Evolutionary conservation across 2,329 filamentous ascomycete species (phyloP), one percentile per base, ranked within the genome.

Genomic region (Alternaria sp.): DNA sequence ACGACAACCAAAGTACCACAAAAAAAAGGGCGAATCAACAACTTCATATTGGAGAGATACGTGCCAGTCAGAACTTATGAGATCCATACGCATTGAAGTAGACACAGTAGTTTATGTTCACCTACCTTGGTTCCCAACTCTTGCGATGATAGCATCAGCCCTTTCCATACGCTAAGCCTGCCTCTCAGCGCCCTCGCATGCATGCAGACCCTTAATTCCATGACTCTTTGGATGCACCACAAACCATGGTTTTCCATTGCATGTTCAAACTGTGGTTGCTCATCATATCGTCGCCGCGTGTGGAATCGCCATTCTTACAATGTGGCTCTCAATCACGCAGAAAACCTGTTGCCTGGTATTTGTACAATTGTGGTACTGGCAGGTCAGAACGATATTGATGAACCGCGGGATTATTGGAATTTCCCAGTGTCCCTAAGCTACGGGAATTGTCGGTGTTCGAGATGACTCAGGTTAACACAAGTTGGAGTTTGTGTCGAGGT

Each of bases 251-350:
- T 6, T 40, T 17, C 3, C 3, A 17, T 17, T 17, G 36, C n/a
- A 17, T 40, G 36, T 40, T 40, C 36, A 40, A 40, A 40, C 36
- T 40, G n/a, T 17, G 36, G 36, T 40, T 40, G 5, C 4, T 0
- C 36, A 40, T 17, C 36, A 17, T 40, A 40, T 40, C n/a, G 15
- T 40, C n/a, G 36, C 36, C n/a, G 15, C 32, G 30, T 36, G 13
- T 36, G 30, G 1, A 15, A 15, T 36, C 30, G 30, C 13, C 32
- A 5, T n/a, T 10, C 32, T 40, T 40, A 17, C 32, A n/a, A 40
- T 40, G 8, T 40, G n/a, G 5, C 36, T 40, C n/a, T 17, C 1
- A 6, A 0, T 0, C 15, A 40, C n/a, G 6, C n/a, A 17, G 5
- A 40, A 40, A 40, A 40, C 4, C 5, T 40, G 36, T 6, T 40